A percentile compares a stretch with the other conserved stretches of the same genome.
Conservation (phyloP, 2,329 filamentous ascomycete genomes). For the Fusarium equiseti region DNA sequence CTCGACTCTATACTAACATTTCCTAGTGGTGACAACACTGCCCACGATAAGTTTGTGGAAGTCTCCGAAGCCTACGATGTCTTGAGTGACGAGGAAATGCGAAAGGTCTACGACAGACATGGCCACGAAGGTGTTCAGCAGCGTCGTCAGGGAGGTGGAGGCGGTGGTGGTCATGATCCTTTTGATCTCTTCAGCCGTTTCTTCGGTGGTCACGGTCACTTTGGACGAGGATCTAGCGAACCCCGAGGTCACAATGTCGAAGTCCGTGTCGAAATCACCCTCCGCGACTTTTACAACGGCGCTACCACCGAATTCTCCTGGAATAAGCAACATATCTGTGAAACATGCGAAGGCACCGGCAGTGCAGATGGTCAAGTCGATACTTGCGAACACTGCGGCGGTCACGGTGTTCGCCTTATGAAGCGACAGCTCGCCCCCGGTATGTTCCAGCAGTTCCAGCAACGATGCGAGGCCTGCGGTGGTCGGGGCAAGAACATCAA, state of each 20-base stretch:
- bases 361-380: constrained; percentile 86
- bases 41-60: constrained; percentile 91
- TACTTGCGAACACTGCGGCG: constrained; percentile 80
- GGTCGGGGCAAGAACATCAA: constrained; percentile 90
- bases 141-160: constrained; percentile 75
- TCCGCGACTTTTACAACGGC: constrained; percentile 94
- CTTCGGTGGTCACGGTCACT: constrained; percentile 92
- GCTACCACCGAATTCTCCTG: constrained; percentile 87
- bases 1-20: constrained; percentile 1
- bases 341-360: constrained; percentile 88
- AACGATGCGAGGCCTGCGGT: constrained; percentile 86
- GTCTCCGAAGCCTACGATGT: constrained; percentile 96
- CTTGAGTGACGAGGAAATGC: constrained; percentile 81
- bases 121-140: constrained; percentile 92
- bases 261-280: constrained; percentile 80
- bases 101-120: constrained; percentile 93
- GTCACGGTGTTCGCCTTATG: constrained; percentile 85
- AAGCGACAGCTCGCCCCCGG: constrained; percentile 95
- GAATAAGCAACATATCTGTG: constrained; percentile 96
- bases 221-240: constrained; percentile 77
- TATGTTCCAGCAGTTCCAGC: constrained; percentile 98
- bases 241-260: constrained; percentile 91
- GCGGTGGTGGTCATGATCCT: constrained; percentile 77
- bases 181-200: constrained; percentile 97
- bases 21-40: constrained; percentile 77